Evolutionary conservation across 225 moss, liverwort and hornwort genomes (phyloP).

Genomic region (Anthoceros angustus): DNA sequence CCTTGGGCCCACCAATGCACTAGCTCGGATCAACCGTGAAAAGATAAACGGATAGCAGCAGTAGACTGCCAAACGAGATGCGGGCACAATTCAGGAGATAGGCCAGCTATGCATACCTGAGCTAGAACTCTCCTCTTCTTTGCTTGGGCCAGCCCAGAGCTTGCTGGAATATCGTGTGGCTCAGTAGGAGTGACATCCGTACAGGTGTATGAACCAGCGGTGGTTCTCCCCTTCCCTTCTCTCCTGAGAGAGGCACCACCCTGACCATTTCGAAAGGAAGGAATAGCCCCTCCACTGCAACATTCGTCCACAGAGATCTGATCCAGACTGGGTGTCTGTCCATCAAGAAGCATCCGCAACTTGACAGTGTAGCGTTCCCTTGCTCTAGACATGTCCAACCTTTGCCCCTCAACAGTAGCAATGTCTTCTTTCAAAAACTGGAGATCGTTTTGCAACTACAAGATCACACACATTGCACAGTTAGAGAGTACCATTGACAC

Average conservation of each 20-base stretch:
- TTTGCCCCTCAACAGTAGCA: conserved; percentile 52
- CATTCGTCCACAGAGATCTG: conserved; percentile 26
- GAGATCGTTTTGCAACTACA: conserved; percentile 76
- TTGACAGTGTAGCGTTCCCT: conserved; percentile 58
- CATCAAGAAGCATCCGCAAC: conserved; percentile 46
- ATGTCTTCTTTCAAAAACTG: conserved; percentile 84
- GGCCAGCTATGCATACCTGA: conserved; percentile 29
- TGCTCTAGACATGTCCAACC: conserved; percentile 40
- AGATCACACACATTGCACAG: background rate
- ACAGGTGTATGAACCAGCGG: conserved; percentile 22
- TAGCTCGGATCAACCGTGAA: too few relatives aligned
- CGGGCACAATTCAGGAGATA: too few relatives aligned
- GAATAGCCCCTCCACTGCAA: conserved; percentile 38
- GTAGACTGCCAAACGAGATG: too few relatives aligned
- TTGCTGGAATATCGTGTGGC: conserved; percentile 22
- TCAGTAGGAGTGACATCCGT: conserved; percentile 32
- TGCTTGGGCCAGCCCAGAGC: conserved; percentile 35
- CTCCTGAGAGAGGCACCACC: conserved; percentile 48
- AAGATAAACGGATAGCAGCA: too few relatives aligned
- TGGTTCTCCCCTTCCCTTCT: conserved; percentile 34
- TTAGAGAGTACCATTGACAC: too few relatives aligned
- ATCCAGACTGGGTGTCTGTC: conserved; percentile 40
- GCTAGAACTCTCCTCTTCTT: conserved; percentile 80
- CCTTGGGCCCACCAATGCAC: background rate
- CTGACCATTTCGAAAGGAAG: conserved; percentile 51